These are phyloP conservation scores for Phytophthora sansomeana DNA, from an alignment of 352 stramenopile species.

Conservation along the genomic window DNA sequence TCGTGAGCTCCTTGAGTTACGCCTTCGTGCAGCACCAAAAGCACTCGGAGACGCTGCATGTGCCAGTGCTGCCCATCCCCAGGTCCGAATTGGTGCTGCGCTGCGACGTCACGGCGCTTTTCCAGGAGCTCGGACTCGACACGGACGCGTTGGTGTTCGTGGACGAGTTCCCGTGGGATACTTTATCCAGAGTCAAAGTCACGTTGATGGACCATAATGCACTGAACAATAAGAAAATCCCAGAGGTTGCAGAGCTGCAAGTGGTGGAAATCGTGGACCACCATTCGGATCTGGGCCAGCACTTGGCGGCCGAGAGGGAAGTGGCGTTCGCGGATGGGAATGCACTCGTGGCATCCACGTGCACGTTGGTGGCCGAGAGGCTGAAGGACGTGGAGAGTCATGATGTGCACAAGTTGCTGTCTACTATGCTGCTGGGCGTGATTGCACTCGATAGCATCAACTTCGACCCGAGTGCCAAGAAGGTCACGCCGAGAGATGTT, in stretches of 20 bases:
- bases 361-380: constrained; percentile 82
- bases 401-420: constrained; percentile 47
- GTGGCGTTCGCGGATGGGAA: constrained; percentile 78
- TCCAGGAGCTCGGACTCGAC: constrained; percentile 64
- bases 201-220: constrained; percentile 85
- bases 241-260: constrained; percentile 22
- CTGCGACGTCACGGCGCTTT: constrained; percentile 72
- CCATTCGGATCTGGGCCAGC: constrained; percentile 69
- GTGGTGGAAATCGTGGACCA: constrained; percentile 85
- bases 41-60: constrained; percentile 28
- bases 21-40: constrained; percentile 53
- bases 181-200: constrained; percentile 39
- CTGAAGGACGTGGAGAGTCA: constrained; percentile 29
- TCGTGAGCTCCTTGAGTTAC: constrained; percentile 80
- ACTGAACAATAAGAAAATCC: constrained; percentile 67
- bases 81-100: constrained; percentile 68
- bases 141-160: constrained; percentile 69
- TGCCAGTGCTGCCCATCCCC: constrained; percentile 74
- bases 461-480: constrained; percentile 77
- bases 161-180: constrained; percentile 76
- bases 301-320: constrained; percentile 53
- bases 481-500: constrained; percentile 74
- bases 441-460: constrained; percentile 86
- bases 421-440: constrained; percentile 80
- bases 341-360: constrained; percentile 76